Conservation (phyloP, 306 rosid species). For the Acacia confusa region DNA sequence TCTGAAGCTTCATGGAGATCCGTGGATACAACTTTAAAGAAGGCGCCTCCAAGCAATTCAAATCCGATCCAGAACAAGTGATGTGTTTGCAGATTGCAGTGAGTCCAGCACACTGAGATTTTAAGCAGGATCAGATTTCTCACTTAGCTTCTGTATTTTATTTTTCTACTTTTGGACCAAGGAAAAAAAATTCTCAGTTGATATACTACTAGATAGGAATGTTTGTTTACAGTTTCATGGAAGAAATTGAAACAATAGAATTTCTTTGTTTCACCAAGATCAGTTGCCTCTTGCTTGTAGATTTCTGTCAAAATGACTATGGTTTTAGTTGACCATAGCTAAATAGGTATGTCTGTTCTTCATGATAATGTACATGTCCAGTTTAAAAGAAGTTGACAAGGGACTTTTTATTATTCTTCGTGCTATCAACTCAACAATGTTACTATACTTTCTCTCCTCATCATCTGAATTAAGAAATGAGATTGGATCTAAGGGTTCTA, state of each 20-base stretch:
- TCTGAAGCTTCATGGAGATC: conserved; percentile 47
- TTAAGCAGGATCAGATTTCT: conserved; percentile 15
- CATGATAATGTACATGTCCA: neutral
- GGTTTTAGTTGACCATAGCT: conserved; percentile 17
- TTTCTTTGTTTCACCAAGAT: conserved; percentile 12
- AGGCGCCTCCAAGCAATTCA: conserved; percentile 63
- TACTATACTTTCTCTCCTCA: neutral
- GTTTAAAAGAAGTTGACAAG: neutral
- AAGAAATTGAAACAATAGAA: conserved; percentile 12
- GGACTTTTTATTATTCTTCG: too few relatives aligned
- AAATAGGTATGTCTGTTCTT: conserved; percentile 5
- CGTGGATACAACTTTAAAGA: conserved; percentile 51
- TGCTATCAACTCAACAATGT: neutral
- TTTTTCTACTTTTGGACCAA: neutral
- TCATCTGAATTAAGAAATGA: neutral
- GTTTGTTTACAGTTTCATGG: conserved; percentile 22
- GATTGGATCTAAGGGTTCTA: neutral
- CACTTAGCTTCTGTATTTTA: neutral
- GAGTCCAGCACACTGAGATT: conserved; percentile 29
- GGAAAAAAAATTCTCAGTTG: conserved; percentile 6
- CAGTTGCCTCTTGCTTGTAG: conserved; percentile 16
- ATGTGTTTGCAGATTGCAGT: conserved; percentile 37
- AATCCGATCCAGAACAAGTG: conserved; percentile 71
- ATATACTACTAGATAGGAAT: conserved; percentile 30
- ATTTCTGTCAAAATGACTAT: conserved; percentile 17